Percentiles rank a stretch among this genome's conserved stretches.
These are phyloP conservation scores for Tylopilus felleus DNA, from an alignment of 768 basidiomycete species.

Conservation along the genomic window DNA sequence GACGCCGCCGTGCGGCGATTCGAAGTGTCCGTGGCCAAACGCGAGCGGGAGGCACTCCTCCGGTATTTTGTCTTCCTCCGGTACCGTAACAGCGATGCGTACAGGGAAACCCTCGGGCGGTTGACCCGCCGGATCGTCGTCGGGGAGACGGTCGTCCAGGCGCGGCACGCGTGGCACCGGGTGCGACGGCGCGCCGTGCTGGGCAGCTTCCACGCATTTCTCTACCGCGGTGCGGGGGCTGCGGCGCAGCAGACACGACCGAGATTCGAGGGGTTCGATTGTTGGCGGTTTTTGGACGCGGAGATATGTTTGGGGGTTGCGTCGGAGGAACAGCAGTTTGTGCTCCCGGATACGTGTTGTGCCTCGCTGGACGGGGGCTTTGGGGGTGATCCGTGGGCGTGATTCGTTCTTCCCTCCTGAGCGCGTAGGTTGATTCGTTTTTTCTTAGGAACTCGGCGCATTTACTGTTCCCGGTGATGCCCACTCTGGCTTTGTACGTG, in stretches of 20 bases:
- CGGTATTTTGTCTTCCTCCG: conserved; percentile 54
- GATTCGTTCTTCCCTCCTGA: not conserved
- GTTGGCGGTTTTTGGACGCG: conserved; percentile 46
- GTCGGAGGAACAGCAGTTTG: conserved; percentile 52
- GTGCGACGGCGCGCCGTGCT: conserved; percentile 28
- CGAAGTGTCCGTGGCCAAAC: conserved; percentile 21
- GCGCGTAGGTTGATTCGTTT: not conserved
- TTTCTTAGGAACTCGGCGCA: conserved; percentile 42
- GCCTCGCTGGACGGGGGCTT: conserved; percentile 52
- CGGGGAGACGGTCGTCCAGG: conserved; percentile 18
- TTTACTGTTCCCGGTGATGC: conserved; percentile 54
- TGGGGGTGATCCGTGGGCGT: conserved; percentile 27
- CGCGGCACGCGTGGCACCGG: conserved; percentile 26
- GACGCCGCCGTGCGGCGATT: conserved; percentile 7
- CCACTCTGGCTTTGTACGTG: conserved; percentile 52
- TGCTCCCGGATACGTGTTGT: conserved; percentile 52
- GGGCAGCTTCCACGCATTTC: conserved; percentile 28
- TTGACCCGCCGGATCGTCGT: conserved; percentile 26
- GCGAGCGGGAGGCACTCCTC: conserved; percentile 38
- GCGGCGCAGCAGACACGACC: not conserved
- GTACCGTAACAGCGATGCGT: conserved; percentile 53
- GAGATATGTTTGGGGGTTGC: conserved; percentile 56
- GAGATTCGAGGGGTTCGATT: conserved; percentile 34
- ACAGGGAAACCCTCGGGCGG: conserved; percentile 35
- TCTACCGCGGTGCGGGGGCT: conserved; percentile 4